Conservation (phyloP, 306 rosid species). For the Senna tora region DNA sequence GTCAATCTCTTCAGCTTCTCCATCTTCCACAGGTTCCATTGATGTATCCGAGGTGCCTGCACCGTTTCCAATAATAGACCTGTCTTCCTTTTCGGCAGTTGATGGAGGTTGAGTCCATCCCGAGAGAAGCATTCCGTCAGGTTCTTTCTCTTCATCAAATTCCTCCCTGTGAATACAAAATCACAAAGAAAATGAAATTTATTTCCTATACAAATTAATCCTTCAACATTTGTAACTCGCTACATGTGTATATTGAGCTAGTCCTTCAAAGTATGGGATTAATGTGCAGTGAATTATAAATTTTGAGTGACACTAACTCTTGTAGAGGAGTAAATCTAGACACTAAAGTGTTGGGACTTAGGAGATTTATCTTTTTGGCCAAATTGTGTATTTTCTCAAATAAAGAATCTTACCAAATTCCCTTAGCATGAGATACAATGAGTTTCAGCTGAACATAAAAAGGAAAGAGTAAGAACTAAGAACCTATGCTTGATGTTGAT, state of each 20-base stretch:
- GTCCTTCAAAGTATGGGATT: no score
- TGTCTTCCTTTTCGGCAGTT: conserved; percentile 50
- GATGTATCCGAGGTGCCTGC: conserved; percentile 57
- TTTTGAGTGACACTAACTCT: no score
- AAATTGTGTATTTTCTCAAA: no score
- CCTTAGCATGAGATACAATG: not conserved
- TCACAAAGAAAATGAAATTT: conserved; percentile 1
- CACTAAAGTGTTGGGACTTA: no score
- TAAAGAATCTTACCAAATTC: not conserved
- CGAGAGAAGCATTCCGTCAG: conserved; percentile 85
- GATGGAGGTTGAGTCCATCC: conserved; percentile 78
- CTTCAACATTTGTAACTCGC: no score
- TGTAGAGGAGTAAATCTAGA: no score
- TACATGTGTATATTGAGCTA: no score
- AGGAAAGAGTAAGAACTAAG: conserved; percentile 44
- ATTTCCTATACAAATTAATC: no score
- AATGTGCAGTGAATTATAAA: no score
- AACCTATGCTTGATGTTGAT: conserved; percentile 93
- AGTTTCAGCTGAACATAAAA: not conserved
- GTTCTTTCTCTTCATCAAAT: conserved; percentile 96
- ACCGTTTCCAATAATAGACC: conserved; percentile 55
- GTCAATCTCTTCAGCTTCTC: conserved; percentile 44
- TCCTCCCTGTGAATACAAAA: conserved; percentile 66
- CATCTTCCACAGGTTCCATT: conserved; percentile 37
- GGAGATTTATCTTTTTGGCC: no score